Percentiles rank a stretch among this genome's conserved stretches.
phyloP scores from a whole-genome alignment of 495 filamentous ascomycete species.

The Xylaria grammica region DNA sequence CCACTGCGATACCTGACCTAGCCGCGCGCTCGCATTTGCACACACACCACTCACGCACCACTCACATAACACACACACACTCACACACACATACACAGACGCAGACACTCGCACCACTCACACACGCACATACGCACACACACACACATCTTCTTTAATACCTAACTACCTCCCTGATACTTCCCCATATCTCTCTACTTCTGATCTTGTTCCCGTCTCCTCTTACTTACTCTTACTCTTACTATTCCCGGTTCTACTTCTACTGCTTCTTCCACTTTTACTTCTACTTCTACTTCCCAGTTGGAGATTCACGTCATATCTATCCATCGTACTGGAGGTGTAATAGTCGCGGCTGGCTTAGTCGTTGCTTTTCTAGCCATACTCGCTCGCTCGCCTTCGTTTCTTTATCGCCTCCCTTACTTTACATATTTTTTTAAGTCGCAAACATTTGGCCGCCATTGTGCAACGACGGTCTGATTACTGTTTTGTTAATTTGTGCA shows the following conservation, averaged over 20 bases:
- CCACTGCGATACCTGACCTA: not conserved
- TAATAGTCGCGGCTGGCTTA: not conserved
- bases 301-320: not conserved
- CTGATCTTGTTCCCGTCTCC: not conserved
- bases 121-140: not conserved
- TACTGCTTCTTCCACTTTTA: too few relatives aligned
- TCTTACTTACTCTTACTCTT: not conserved
- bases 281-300: not conserved
- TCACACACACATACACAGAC: not conserved
- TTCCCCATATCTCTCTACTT: conserved; percentile 2
- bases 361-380: conserved; percentile 1
- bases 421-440: not conserved
- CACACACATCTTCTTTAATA: not conserved
- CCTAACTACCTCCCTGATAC: not conserved
- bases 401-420: not conserved
- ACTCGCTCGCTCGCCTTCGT: not conserved
- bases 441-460: not conserved
- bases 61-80: not conserved
- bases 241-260: not conserved
- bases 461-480: not conserved
- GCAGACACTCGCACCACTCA: conserved; percentile 1
- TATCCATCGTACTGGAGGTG: not conserved
- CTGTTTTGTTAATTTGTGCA: conserved; percentile 1
- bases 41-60: not conserved
- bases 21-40: conserved; percentile 15